These are phyloP conservation scores for Phylloporus sp. DNA, from an alignment of 1,284 basidiomycete genomes.

Conservation along the genomic window DNA sequence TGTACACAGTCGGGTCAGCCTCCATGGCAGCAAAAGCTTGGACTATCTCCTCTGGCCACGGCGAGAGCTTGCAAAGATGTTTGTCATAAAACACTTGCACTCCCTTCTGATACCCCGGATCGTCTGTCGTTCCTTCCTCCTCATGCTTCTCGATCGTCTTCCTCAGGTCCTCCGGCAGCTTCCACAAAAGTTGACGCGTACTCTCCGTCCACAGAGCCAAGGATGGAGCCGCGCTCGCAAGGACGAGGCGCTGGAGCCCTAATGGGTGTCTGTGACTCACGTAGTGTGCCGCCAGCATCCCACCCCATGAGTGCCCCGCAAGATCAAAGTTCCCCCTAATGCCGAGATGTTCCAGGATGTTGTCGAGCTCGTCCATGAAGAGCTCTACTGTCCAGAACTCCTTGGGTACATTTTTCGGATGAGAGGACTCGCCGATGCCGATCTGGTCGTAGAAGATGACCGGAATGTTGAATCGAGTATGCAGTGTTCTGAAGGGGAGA, in stretches of 20 bases:
- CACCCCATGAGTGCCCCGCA: constrained; percentile 57
- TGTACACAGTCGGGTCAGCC: constrained; percentile 18
- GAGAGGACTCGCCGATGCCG: constrained; percentile 50
- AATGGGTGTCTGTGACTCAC: constrained; percentile 38
- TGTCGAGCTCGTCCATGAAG: constrained; percentile 55
- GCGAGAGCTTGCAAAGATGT: constrained; percentile 19
- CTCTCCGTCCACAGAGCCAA: constrained; percentile 29
- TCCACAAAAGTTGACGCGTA: constrained; percentile 10
- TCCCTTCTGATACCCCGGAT: constrained; percentile 29
- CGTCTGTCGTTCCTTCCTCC: constrained; percentile 20
- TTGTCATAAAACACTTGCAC: constrained; percentile 29
- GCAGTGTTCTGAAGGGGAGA: constrained; percentile 41
- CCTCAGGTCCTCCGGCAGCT: constrained; percentile 27
- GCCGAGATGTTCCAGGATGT: constrained; percentile 43
- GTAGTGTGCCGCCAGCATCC: constrained; percentile 48
- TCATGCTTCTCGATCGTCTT: constrained; percentile 28
- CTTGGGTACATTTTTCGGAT: constrained; percentile 38
- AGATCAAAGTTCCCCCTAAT: constrained; percentile 45
- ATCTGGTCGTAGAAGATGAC: constrained; percentile 58
- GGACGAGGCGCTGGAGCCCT: constrained; percentile 46
- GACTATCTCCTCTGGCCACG: constrained; percentile 22
- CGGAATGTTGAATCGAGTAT: constrained; percentile 36
- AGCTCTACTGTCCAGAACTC: constrained; percentile 52
- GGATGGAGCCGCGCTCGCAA: constrained; percentile 32
- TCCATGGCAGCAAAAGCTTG: constrained; percentile 20